Conservation (phyloP, 164 flowering plant genomes). For the grape (Vitis vinifera) region ASM3070453v1 NC_081821.1:5186001-5186500, state of each 20-base stretch:
- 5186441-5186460: conserved; percentile 35
- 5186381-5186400: background rate
- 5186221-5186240: too few species aligned
- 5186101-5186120: too few species aligned
- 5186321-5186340: background rate
- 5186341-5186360: background rate
- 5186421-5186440: conserved; percentile 8
- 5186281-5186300: background rate
- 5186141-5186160: too few species aligned
- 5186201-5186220: background rate
- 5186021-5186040: too few species aligned
- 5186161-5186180: too few species aligned
- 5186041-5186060: too few species aligned
- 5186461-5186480: conserved; percentile 35
- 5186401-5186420: background rate
- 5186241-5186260: conserved; percentile 22
- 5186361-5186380: background rate
- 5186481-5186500: conserved; percentile 25
- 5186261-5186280: conserved; percentile 21
- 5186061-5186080: too few species aligned
- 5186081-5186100: too few species aligned
- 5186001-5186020: too few species aligned
- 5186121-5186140: too few species aligned
- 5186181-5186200: too few species aligned
- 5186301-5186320: background rate